Percentiles rank a stretch among this genome's conserved stretches.
phyloP scores from a whole-genome alignment of 140 eudicot genomes.

The Erigeron philadelphicus region DNA sequence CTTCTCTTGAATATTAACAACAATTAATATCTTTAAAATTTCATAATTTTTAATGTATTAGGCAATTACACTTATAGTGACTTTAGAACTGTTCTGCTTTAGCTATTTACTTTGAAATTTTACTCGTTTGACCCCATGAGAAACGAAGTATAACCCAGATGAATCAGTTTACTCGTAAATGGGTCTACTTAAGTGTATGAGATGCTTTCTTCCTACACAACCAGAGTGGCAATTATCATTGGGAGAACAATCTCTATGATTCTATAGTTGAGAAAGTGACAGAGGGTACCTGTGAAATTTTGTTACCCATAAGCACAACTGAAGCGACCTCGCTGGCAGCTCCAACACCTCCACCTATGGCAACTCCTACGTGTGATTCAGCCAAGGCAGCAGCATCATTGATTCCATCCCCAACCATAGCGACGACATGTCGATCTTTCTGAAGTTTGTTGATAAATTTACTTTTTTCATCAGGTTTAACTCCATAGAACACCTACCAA shows the following conservation, averaged over 20 bases:
- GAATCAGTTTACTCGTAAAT: not conserved
- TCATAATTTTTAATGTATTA: not conserved
- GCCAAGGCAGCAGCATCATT: slow-evolving; percentile 98
- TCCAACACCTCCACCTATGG: slow-evolving; percentile 93
- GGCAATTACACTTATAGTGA: not conserved
- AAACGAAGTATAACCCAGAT: not conserved
- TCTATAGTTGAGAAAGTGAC: not conserved
- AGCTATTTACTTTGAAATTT: not conserved
- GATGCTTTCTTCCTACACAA: not conserved
- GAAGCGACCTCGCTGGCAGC: slow-evolving; percentile 99
- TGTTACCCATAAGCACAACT: slow-evolving; percentile 84
- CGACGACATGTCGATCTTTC: slow-evolving; percentile 59
- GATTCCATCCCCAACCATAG: slow-evolving; percentile 98
- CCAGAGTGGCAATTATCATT: not conserved
- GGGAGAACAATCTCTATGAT: not conserved
- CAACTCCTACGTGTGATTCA: slow-evolving; percentile 83
- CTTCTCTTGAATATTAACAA: not conserved
- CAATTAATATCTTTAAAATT: not conserved
- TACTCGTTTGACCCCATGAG: not conserved
- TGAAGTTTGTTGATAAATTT: slow-evolving; percentile 65
- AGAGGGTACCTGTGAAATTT: slow-evolving; percentile 66
- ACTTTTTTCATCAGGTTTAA: slow-evolving; percentile 79
- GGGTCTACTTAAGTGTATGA: not conserved
- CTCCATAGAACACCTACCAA: slow-evolving; percentile 77
- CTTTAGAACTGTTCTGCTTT: not conserved